Evolutionary conservation across 371 early-diverging fungal species (phyloP), one percentile per base, ranked within the genome.

Genomic region (Mucor saturninus): DNA sequence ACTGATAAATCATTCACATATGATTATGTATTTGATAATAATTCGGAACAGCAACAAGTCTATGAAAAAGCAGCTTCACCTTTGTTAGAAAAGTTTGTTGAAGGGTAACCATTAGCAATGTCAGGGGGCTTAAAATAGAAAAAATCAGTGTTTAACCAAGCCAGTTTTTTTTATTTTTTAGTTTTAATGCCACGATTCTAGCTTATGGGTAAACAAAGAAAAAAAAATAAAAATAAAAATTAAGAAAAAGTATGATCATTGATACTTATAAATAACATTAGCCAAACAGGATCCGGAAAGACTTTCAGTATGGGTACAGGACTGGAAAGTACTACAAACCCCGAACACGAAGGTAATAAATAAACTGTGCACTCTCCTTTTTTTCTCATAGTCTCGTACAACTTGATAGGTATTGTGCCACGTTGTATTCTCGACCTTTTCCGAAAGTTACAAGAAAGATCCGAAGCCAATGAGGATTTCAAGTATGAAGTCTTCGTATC

Each of bases 21-120:
- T 65, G 96, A 98, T 77, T 77, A 89, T 70, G 93, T 92, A 8
- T 96, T 92, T 72, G 85, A 85, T 7, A 77, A 83, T 21, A 83
- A 87, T 13, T 63, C 86, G 2, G 54, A 64, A 10, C 98, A 98
- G 72, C 54, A 74, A 11, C 61, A 81, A 2, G 83, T 96, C 10
- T 95, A 90, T 75, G 83, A 88, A 38, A 66, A 73, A 5, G 82
- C 86, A 32, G 89, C 91, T 29, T 71, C 72, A n/a, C 89, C 89
- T 4, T 71, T 96, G 49, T 80, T 97, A 21, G 84, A 87, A 13
- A 87, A 90, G 60, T 93, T 96, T 68, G 67, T 92, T 42, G 94
- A 94, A 63, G 98, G 98, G 72, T 99, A 60, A 54, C 35, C 37
- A 52, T 32, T 35, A 28, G n/a, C 14, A 59, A 39, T 40, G 14